Conservation (phyloP, 352 stramenopile species). For the Peronospora belbahrii region DNA sequence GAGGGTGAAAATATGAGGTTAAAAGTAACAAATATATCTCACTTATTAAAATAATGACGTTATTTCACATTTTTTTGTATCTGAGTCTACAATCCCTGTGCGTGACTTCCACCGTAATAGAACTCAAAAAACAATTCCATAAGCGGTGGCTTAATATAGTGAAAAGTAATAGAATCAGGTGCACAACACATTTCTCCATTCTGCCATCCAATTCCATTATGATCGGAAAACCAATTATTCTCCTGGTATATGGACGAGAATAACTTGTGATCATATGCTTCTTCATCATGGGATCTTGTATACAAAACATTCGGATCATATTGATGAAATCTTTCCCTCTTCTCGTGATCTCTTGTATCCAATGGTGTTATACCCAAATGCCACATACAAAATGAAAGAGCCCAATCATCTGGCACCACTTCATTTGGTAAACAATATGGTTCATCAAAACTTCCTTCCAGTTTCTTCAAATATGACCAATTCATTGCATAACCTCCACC, state of each 20-base stretch:
- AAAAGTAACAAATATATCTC: too few species aligned
- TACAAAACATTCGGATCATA: conserved; percentile 74
- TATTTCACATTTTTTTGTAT: too few species aligned
- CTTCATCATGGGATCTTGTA: conserved; percentile 53
- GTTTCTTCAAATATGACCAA: conserved; percentile 63
- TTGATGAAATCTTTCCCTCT: conserved; percentile 80
- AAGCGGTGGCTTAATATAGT: conserved; percentile 80
- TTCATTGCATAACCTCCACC: conserved; percentile 81
- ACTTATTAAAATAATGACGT: too few species aligned
- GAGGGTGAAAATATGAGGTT: too few species aligned
- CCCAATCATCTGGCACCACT: conserved; percentile 77
- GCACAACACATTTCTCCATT: conserved; percentile 71
- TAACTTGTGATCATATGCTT: conserved; percentile 61
- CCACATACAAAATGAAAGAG: conserved; percentile 83
- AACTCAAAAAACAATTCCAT: conserved; percentile 83
- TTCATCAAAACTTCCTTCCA: conserved; percentile 66
- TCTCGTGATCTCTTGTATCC: conserved; percentile 61
- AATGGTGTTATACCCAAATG: conserved; percentile 53
- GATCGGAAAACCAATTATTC: conserved; percentile 87
- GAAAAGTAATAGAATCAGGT: conserved; percentile 72
- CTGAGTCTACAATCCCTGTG: not conserved
- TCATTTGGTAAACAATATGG: conserved; percentile 62
- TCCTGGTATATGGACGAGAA: conserved; percentile 77
- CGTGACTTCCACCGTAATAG: conserved; percentile 41
- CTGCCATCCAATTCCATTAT: conserved; percentile 72